Evolutionary conservation across 192 early-diverging fungal genomes (phyloP), one percentile per base, ranked within the genome.

Genomic region (Coemansia sp.): DNA sequence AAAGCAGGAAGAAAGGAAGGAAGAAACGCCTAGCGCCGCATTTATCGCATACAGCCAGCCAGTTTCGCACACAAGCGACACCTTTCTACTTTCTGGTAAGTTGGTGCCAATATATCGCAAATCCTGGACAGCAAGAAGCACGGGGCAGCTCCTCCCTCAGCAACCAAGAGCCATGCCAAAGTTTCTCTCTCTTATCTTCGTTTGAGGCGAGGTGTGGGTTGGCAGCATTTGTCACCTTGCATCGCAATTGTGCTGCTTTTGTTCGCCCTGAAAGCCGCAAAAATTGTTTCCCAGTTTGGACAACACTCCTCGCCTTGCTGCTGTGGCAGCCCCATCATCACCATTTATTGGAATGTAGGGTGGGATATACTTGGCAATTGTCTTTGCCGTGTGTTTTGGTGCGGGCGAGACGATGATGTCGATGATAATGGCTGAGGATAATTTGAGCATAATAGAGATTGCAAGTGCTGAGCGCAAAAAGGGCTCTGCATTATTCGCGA

Each of bases 81-180:
- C 45, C 45, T 48, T 48, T 10, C 22, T 48, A 8, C 45, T 48
- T 48, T 48, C 45, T 25, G 45, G 45, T 48, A 48, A 48, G 45
- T 48, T 6, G 5, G n/a, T n/a, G 34, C 34, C 13, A 36, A 11
- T 11, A 36, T 11, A 36, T 36, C 42, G 19, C 15, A 44, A 17
- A 44, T 44, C 19, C 42, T 44, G 42, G n/a, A n/a, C n/a, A n/a
- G n/a, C n/a, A n/a, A n/a, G n/a, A n/a, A n/a, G n/a, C n/a, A n/a
- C n/a, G n/a, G n/a, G n/a, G n/a, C n/a, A n/a, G n/a, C n/a, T n/a
- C n/a, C n/a, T n/a, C n/a, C n/a, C n/a, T n/a, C n/a, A 20, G 4
- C 20, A 0, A 14, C 42, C 17, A 20, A 44, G 17, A 44, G 19
- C 6, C n/a, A 44, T 17, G n/a, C 15, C 34, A 6, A 36, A 36